Evolutionary conservation across 441 rosid genomes (phyloP), one percentile per base, ranked within the genome.

Genomic region (Mallotus japonicus): DNA sequence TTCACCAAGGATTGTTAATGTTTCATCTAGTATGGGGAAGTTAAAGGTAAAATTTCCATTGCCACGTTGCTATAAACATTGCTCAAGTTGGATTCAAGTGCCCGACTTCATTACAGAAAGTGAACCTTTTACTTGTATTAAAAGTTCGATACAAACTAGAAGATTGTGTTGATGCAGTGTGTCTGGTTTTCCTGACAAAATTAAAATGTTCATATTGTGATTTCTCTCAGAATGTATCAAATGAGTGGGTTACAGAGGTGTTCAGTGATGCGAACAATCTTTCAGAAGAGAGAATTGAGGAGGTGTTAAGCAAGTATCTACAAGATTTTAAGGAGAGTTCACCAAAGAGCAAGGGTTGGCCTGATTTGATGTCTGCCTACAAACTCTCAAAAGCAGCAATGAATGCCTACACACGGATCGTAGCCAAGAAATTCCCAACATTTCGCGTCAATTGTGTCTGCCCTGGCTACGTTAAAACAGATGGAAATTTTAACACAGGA

Each of bases 381-480:
- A 51, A 4, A 0, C 8, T 84, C 15, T 83, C 85, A 1, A 85
- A 85, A 76, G 86, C 78, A 53, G 77, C 72, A 0, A 1, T 79
- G 76, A 87, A 81, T 72, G 86, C 86, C 5, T 75, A 83, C 74
- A 73, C 87, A 8, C 76, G 89, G 65, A 73, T 84, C 58, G 57
- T 83, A 5, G 84, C 85, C n/a, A 75, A 78, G 59, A 81, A 73
- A 53, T 68, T 73, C 9, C 79, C 81, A 0, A 14, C 42, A 20
- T 67, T 84, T 64, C 20, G 77, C 49, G 65, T 80, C 59, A 83
- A 84, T 54, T 50, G 75, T 32, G 80, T 83, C 13, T 76, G 78
- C 75, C 88, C 85, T 24, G 85, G 87, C 10, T 79, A 14, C 65
- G 84, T 78, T 44, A 80, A 74, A 57, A 87, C 86, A 5, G 88